A percentile compares a stretch with the other conserved stretches of the same genome.
Conservation (phyloP, 768 basidiomycete species). For the Panus rudis region DNA sequence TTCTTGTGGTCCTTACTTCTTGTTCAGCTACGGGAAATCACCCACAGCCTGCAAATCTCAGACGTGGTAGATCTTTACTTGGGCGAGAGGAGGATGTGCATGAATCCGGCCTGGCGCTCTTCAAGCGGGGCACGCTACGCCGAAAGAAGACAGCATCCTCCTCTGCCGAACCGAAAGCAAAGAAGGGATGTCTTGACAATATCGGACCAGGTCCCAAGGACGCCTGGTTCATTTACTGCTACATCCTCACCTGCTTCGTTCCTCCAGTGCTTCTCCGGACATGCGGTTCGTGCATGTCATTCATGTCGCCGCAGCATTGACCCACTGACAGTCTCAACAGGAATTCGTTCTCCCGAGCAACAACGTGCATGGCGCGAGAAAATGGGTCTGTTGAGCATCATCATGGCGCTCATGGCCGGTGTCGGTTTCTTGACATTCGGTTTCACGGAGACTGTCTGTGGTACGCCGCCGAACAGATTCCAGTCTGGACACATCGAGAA, state of each 20-base stretch:
- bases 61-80: constrained; percentile 85
- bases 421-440: constrained; percentile 99
- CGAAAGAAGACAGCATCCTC: constrained; percentile 52
- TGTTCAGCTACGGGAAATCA: constrained; percentile 70
- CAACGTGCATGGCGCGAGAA: constrained; percentile 99
- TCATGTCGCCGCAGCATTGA: background rate
- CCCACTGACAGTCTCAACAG: constrained; percentile 31
- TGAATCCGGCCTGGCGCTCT: constrained; percentile 88
- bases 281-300: constrained; percentile 55
- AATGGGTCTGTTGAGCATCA: constrained; percentile 84
- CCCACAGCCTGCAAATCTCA: constrained; percentile 51
- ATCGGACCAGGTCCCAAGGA: constrained; percentile 85
- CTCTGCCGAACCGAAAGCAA: constrained; percentile 30
- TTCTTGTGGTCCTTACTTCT: constrained; percentile 6
- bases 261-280: constrained; percentile 68
- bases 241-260: constrained; percentile 75
- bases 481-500: constrained; percentile 72
- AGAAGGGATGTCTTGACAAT: constrained; percentile 55
- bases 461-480: constrained; percentile 76
- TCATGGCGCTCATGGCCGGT: constrained; percentile 76
- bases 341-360: constrained; percentile 84
- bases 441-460: constrained; percentile 92
- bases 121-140: constrained; percentile 78
- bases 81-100: constrained; percentile 86
- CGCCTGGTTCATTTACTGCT: constrained; percentile 94